phyloP scores from a whole-genome alignment of 306 rosid genomes.

The Medicago lupulina region DNA sequence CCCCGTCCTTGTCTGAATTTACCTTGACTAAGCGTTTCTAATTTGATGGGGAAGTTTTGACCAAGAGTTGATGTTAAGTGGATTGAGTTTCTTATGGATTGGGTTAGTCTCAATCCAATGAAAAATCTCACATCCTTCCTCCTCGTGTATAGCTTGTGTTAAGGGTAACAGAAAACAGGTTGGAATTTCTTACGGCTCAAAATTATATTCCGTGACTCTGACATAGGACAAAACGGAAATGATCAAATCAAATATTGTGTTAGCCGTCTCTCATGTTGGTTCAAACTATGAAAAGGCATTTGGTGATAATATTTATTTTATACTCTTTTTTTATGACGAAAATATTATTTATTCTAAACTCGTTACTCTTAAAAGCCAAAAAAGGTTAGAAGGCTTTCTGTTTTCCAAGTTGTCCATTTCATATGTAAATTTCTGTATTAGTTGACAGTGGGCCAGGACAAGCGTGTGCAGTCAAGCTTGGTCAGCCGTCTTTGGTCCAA shows the following conservation, averaged over 20 bases:
- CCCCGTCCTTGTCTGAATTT: no score
- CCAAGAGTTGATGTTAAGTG: no score
- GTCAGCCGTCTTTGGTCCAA: conserved; percentile 6
- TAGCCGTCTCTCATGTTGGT: background rate
- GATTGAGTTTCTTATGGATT: no score
- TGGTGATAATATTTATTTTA: background rate
- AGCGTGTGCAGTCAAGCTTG: background rate
- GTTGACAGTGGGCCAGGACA: background rate
- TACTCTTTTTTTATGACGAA: no score
- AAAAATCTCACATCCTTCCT: no score
- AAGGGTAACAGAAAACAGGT: no score
- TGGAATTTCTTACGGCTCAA: background rate
- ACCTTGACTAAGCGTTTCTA: no score
- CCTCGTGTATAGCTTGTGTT: no score
- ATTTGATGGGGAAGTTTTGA: no score
- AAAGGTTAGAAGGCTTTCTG: background rate
- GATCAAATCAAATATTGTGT: background rate
- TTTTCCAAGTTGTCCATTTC: background rate
- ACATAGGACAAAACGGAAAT: background rate
- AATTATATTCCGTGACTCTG: background rate
- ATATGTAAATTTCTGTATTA: background rate
- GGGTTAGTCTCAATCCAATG: no score
- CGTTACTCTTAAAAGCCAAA: background rate
- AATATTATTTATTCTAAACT: background rate
- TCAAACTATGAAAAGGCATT: background rate